Evolutionary conservation across 768 basidiomycete genomes (phyloP), one percentile per base, ranked within the genome.

Genomic region (Serendipita indica): DNA sequence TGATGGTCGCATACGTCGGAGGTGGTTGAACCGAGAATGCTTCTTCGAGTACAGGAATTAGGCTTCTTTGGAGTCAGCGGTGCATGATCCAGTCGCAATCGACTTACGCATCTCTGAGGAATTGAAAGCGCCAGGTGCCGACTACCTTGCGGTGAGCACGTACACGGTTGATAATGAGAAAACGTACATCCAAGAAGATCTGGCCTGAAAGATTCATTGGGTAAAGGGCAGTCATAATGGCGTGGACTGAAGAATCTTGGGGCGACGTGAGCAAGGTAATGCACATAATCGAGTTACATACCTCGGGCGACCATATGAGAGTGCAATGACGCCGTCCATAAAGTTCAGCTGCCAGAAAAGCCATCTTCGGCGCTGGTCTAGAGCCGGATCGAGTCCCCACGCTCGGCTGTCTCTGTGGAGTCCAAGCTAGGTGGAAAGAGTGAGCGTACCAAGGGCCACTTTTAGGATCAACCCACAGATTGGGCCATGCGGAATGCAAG

Each of bases 341-440:
- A 54, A 54, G 32, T 54, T 54, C 22, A 54, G 32, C 32, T 54
- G 49, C 49, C 49, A 54, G 25, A 54, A 54, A 16, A 43, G 41
- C 41, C 41, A 43, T 2, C 49, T 27, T 54, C 49, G 2, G 20
- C 49, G 49, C 30, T 54, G 49, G 7, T 54, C 49, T 54, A 28
- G 10, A n/a, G 20, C 16, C 2, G 49, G 22, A 54, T 54, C 49
- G 22, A 54, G 32, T 7, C 49, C 49, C 49, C 49, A 54, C 10
- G 22, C 49, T 2, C 49, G 10, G n/a, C 49, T 54, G 2, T 54
- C 49, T 27, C 49, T 18, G 30, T 54, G 49, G n/a, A 54, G 22
- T 30, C 49, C 49, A 1, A 54, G 49, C 49, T 54, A 33, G n/a
- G 49, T 3, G 30, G 12, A 28, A n/a, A 28, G 20, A 16, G 49